These are phyloP conservation scores for Globisporangium radiosum DNA, from an alignment of 352 stramenopile genomes.

Conservation along the genomic window DNA sequence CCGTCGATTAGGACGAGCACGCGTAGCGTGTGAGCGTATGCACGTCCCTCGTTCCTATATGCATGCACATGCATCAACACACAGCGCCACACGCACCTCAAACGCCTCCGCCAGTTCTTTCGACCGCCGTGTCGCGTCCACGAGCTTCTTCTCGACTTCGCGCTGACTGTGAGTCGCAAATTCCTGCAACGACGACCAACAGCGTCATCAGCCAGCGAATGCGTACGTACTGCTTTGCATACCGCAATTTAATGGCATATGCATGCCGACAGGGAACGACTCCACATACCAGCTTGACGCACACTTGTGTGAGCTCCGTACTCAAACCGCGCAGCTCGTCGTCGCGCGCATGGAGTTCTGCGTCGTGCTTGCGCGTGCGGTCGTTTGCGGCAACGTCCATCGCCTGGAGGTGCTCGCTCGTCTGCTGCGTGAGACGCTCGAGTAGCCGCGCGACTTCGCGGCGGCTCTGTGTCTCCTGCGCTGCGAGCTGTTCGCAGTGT, in stretches of 20 bases:
- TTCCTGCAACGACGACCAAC: constrained; percentile 19
- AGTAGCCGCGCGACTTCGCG: constrained; percentile 66
- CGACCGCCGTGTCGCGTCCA: constrained; percentile 24
- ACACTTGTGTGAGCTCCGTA: constrained; percentile 40
- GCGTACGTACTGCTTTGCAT: too few relatives aligned
- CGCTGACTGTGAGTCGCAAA: constrained; percentile 35
- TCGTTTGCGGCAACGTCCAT: constrained; percentile 33
- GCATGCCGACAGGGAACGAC: too few relatives aligned
- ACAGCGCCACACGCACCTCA: constrained; percentile 18
- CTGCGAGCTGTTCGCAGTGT: constrained; percentile 25
- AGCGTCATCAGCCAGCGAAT: neutral
- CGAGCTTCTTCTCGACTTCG: constrained; percentile 44
- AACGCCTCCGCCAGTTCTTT: constrained; percentile 39
- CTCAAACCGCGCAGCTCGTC: constrained; percentile 44
- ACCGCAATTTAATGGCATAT: too few relatives aligned
- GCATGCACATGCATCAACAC: too few relatives aligned
- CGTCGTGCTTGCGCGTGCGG: constrained; percentile 28
- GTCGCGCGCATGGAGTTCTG: constrained; percentile 37
- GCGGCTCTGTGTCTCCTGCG: constrained; percentile 55
- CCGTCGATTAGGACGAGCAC: neutral
- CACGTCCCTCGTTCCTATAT: too few relatives aligned
- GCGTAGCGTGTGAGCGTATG: neutral
- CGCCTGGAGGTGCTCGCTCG: constrained; percentile 37
- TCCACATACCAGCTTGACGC: constrained; percentile 36
- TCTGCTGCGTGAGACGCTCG: constrained; percentile 42